phyloP scores from a whole-genome alignment of 1,139 yeast genomes.

The Suhomyces choctaworum region DNA sequence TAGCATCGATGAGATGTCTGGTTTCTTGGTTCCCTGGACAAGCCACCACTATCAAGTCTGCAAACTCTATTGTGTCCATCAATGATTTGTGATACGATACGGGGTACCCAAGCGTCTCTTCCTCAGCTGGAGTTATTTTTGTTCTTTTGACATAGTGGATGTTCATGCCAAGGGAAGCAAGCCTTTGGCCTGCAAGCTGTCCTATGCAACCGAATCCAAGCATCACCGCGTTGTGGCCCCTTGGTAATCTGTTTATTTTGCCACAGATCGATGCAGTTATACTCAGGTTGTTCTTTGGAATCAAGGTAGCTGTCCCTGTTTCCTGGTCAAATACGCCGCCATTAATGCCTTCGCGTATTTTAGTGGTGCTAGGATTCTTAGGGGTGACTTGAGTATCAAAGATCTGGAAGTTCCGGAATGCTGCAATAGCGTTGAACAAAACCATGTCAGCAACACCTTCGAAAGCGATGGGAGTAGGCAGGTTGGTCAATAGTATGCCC shows the following conservation, averaged over 20 bases:
- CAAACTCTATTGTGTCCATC: constrained; percentile 29
- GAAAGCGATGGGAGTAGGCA: constrained; percentile 24
- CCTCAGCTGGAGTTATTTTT: constrained; percentile 15
- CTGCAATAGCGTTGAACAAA: constrained; percentile 22
- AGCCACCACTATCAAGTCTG: constrained; percentile 65
- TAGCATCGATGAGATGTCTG: constrained; percentile 51
- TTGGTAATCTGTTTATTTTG: constrained; percentile 19
- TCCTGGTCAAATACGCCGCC: constrained; percentile 17
- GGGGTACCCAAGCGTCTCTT: constrained; percentile 17
- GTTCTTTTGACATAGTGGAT: constrained; percentile 26
- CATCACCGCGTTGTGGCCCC: constrained; percentile 26
- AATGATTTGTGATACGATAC: constrained; percentile 20
- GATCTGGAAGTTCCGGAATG: constrained; percentile 24
- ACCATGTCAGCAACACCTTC: constrained; percentile 29
- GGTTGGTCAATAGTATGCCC: constrained; percentile 24
- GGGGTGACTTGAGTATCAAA: constrained; percentile 14
- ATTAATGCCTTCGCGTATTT: constrained; percentile 17
- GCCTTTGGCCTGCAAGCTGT: constrained; percentile 22
- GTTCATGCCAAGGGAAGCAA: constrained; percentile 25
- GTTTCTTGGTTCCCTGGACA: constrained; percentile 69
- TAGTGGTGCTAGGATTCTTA: constrained; percentile 14
- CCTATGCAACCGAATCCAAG: constrained; percentile 31
- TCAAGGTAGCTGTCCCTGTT: constrained; percentile 12
- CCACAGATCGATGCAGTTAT: constrained; percentile 16
- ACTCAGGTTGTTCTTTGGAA: constrained; percentile 5